Conservation (phyloP, 306 rosid genomes). For the Cajanus cajan region DNA sequence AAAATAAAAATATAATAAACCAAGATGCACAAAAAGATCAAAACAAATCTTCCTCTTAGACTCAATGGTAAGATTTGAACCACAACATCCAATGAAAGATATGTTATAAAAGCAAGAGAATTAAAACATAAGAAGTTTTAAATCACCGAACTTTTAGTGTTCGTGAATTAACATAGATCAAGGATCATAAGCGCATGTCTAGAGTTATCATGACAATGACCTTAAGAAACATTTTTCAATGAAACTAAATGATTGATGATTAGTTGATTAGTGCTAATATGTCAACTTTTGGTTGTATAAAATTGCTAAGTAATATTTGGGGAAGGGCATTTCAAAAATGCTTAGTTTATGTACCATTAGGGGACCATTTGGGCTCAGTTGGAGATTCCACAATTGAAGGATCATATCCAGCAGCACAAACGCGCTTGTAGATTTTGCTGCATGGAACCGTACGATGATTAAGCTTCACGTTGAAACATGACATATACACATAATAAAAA, state of each 20-base stretch:
- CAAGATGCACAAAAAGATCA: neutral
- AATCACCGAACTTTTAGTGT: no score
- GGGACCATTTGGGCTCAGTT: conserved; percentile 96
- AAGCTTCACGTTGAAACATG: conserved; percentile 23
- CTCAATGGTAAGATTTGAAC: conserved; percentile 8
- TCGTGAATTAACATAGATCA: neutral
- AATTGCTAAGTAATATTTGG: neutral
- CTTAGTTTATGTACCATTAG: conserved; percentile 53
- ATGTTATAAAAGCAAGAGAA: neutral
- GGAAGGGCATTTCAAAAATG: neutral
- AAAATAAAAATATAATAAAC: neutral
- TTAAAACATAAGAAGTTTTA: neutral
- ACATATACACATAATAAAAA: neutral
- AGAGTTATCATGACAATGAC: neutral
- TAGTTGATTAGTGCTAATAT: no score
- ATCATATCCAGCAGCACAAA: conserved; percentile 74
- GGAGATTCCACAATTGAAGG: conserved; percentile 75
- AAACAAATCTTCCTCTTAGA: conserved; percentile 3
- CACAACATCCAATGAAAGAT: neutral
- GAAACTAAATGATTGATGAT: conserved; percentile 17
- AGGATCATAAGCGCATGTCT: neutral
- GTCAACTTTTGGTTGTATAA: neutral
- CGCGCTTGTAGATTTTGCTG: conserved; percentile 67
- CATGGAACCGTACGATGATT: conserved; percentile 24
- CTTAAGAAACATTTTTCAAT: neutral